Conservation (phyloP, 164 flowering plant genomes). For the Dillenia suffruticosa region DNA sequence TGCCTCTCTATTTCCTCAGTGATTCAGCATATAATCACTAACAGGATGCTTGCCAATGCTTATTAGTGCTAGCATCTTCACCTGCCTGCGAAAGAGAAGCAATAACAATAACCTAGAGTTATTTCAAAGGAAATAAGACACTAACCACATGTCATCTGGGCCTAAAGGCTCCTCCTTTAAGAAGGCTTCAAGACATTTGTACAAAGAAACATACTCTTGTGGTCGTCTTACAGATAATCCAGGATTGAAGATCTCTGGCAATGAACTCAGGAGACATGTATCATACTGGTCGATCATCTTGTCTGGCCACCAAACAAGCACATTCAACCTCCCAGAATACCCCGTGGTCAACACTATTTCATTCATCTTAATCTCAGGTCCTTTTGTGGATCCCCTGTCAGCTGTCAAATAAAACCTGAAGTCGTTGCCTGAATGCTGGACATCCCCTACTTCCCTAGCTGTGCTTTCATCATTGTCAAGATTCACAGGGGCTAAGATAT, state of each 20-base stretch:
- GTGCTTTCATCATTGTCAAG: constrained; percentile 15
- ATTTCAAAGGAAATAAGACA: constrained; percentile 3
- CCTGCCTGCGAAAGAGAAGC: too few relatives aligned
- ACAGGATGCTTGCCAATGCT: too few relatives aligned
- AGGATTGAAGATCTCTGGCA: constrained; percentile 73
- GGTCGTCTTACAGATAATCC: constrained; percentile 51
- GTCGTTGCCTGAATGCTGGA: constrained; percentile 26
- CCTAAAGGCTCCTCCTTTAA: constrained; percentile 96
- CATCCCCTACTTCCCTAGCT: constrained; percentile 17
- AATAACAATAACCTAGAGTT: too few relatives aligned
- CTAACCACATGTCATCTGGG: constrained; percentile 98
- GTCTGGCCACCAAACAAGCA: constrained; percentile 68
- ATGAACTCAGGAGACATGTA: constrained; percentile 36
- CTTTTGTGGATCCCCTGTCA: constrained; percentile 50
- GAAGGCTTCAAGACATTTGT: constrained; percentile 90
- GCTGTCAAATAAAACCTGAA: constrained; percentile 57
- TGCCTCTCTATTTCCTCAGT: too few relatives aligned
- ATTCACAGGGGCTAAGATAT: constrained; percentile 12
- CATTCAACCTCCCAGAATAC: constrained; percentile 33
- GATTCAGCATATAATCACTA: too few relatives aligned
- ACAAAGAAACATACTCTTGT: constrained; percentile 77
- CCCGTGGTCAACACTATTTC: constrained; percentile 31
- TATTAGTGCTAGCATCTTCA: too few relatives aligned
- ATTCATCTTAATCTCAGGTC: constrained; percentile 39
- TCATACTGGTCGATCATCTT: constrained; percentile 46